Evolutionary conservation across 495 filamentous ascomycete species (phyloP), one percentile per base, ranked within the genome.

Genomic region (Aspergillus bridgeri): DNA sequence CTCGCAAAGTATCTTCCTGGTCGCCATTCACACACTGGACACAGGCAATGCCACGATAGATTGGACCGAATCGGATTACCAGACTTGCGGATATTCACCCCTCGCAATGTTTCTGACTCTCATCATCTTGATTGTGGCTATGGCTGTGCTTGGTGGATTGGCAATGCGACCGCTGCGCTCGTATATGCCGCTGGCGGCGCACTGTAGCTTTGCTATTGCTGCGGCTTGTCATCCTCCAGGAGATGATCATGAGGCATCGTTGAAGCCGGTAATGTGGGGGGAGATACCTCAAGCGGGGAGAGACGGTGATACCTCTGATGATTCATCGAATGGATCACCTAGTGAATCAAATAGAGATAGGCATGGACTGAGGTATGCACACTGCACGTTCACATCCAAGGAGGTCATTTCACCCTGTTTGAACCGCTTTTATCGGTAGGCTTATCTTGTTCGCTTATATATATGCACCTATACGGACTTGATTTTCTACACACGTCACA

Each of bases 161-260:
- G 58, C n/a, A 3, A 6, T 42, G 3, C 42, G 56, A 2, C 44
- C 49, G 21, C 54, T 59, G 22, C 19, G 42, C 6, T 53, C 56
- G 5, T 18, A 13, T 5, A 72, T 78, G 52, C 75, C 76, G 8
- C 42, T 77, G 1, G 69, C 65, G 0, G 66, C 53, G 0, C 65
- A 52, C 13, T 63, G 65, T 51, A 77, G 74, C 54, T 65, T 67
- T 0, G 75, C 70, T 0, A 70, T 79, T 29, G 74, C 72, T 56
- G 78, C 78, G 0, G 74, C 77, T 0, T 79, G 74, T 57, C 76
- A 79, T 68, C 65, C 69, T 1, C 57, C 60, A 5, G 29, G 23
- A 8, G 63, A 44, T 8, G 60, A 63, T 23, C 8, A 17, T 1
- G 56, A 57, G 20, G 56, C 57, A 27, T 56, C 59, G 4, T 23